Base-by-base conservation (phyloP, 208 protist genomes). In the Tritrichomonas foetus region DNA sequence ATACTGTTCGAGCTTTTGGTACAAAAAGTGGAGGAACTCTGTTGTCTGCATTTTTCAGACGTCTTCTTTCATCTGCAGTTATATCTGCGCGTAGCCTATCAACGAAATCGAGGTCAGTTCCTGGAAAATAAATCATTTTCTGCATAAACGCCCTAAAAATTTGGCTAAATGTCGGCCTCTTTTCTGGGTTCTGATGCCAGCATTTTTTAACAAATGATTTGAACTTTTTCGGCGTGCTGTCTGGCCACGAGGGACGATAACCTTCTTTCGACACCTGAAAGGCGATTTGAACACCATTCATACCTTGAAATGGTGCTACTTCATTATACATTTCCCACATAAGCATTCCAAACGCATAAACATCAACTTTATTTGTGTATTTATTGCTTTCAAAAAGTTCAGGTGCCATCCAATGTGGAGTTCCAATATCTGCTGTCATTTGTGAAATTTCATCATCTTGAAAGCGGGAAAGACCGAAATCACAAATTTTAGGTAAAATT, bases 361-460 rank as follows among this genome's bases (percentile, higher is more conserved):
- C 78, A 57, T 89, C 78, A 36, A 89, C 78, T 57, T 89, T 89
- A 47, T 57, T 57, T 22, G 41, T 57, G 30, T 89, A 89, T 39
- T 89, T 53, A 20, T 25, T 27, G 1, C 47, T 33, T 44, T 89
- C 47, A 57, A 89, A 89, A 0, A 89, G 41, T 57, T 89, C 78
- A 39, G 78, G 78, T 41, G 78, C 78, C 78, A 89, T 89, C 78
- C 78, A 89, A 16, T 89, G 78, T 39, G 78, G 78, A 47, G 78
- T 89, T 8, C 78, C 78, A 39, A 89, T 57, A 39, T 53, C 47
- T 33, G 44, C 27, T 89, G 78, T 89, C 41, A 53, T 57, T 44
- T 53, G 41, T 53, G 41, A 25, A 27, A 47, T 89, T 27, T 82
- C 74, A 50, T 61, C 53, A 61, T 82, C 41, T 57, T 89, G 41